phyloP scores from a whole-genome alignment of 2,329 filamentous ascomycete species.

The Aspergillus sp. region DNA sequence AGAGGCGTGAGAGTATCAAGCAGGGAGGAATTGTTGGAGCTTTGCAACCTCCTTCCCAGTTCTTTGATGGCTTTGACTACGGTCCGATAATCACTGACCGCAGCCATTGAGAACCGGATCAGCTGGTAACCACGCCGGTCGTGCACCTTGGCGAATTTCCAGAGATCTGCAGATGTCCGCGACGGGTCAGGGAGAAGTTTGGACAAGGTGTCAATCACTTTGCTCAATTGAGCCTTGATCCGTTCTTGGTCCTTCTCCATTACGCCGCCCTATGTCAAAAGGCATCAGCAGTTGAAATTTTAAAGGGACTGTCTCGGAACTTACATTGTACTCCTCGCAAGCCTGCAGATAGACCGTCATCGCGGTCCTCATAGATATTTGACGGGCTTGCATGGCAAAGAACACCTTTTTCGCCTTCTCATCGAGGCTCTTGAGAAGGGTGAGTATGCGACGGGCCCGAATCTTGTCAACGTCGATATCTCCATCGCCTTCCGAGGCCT shows the following conservation, averaged over 20 bases:
- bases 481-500: constrained; percentile 38
- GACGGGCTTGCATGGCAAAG: constrained; percentile 79
- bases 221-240: constrained; percentile 68
- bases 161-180: constrained; percentile 73
- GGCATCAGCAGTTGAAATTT: not conserved
- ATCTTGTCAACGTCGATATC: constrained; percentile 60
- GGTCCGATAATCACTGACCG: constrained; percentile 88
- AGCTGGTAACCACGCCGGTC: constrained; percentile 89
- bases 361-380: constrained; percentile 71
- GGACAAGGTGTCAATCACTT: constrained; percentile 71
- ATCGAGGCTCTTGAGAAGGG: constrained; percentile 78
- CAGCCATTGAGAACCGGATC: constrained; percentile 79
- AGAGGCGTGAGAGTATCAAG: constrained; percentile 80
- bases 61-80: constrained; percentile 90
- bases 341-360: constrained; percentile 74
- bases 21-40: constrained; percentile 61
- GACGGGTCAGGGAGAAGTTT: constrained; percentile 74
- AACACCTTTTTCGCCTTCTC: constrained; percentile 80
- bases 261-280: constrained; percentile 63
- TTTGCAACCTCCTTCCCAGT: constrained; percentile 76
- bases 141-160: constrained; percentile 87
- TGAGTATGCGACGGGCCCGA: constrained; percentile 78
- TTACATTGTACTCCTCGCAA: constrained; percentile 81
- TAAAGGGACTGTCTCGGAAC: constrained; percentile 15
- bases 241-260: constrained; percentile 67